A percentile compares a stretch with the other conserved stretches of the same genome.
Evolutionary conservation across 2,329 filamentous ascomycete species (phyloP).

Genomic region (Aspergillus melleus): DNA sequence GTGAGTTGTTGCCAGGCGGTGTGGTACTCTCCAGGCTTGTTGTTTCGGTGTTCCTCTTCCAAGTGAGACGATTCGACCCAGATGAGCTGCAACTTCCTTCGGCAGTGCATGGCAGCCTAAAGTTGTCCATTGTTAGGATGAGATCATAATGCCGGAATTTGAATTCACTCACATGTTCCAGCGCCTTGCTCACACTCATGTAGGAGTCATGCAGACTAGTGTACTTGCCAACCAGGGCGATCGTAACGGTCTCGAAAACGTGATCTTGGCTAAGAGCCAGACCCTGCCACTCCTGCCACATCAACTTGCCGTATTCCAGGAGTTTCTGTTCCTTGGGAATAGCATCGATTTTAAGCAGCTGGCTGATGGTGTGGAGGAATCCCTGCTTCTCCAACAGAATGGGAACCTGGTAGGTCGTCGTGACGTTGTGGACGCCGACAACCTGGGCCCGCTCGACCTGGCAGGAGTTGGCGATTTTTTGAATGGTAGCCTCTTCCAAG

Average conservation of each 20-base stretch:
- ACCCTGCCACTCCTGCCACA: constrained; percentile 77
- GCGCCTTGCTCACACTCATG: constrained; percentile 76
- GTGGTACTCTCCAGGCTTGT: constrained; percentile 72
- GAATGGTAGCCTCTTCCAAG: constrained; percentile 70
- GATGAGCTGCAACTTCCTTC: constrained; percentile 73
- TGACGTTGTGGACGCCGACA: constrained; percentile 81
- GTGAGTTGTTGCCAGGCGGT: constrained; percentile 81
- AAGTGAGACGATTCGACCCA: constrained; percentile 86
- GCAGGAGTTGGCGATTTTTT: constrained; percentile 87
- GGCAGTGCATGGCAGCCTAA: constrained; percentile 73
- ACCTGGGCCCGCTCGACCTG: constrained; percentile 85
- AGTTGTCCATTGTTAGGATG: background rate
- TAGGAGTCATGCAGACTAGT: constrained; percentile 82
- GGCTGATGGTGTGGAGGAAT: constrained; percentile 66
- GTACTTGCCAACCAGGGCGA: constrained; percentile 93
- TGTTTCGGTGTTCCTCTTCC: constrained; percentile 63
- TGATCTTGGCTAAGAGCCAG: constrained; percentile 68
- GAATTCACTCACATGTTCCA: constrained; percentile 66
- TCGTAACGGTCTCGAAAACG: constrained; percentile 68
- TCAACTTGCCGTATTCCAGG: constrained; percentile 62
- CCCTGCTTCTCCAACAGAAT: constrained; percentile 84
- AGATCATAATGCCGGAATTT: no score
- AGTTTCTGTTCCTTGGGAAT: constrained; percentile 55
- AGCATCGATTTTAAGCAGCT: constrained; percentile 64
- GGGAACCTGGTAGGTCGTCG: constrained; percentile 91